Evolutionary conservation across 352 stramenopile species (phyloP).

Genomic region (Phytophthora megakarya): DNA sequence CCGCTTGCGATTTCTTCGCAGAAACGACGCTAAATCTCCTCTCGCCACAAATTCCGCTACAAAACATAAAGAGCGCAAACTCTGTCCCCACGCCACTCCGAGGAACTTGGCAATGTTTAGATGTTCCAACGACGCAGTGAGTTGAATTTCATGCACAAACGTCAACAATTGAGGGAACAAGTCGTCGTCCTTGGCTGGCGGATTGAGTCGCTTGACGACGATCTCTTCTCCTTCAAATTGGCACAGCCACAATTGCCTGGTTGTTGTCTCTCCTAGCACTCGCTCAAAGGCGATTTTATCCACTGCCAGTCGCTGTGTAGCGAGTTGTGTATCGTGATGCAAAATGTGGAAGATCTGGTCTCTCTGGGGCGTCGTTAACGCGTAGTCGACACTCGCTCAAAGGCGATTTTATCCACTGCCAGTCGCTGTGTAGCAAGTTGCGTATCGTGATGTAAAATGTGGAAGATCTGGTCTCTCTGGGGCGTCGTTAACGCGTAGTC

Average conservation of each 20-base stretch:
- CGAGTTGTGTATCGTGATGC: constrained; percentile 34
- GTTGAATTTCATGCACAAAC: constrained; percentile 72
- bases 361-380: constrained; percentile 26
- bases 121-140: constrained; percentile 61
- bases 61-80: constrained; percentile 24
- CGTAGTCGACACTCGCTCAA: constrained; percentile 34
- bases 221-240: constrained; percentile 52
- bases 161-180: constrained; percentile 28
- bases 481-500: constrained; percentile 28
- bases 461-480: constrained; percentile 35
- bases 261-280: constrained; percentile 18
- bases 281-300: constrained; percentile 50
- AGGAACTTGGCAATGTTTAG: constrained; percentile 63
- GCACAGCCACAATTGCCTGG: constrained; percentile 35
- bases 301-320: constrained; percentile 36
- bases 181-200: constrained; percentile 6
- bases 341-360: constrained; percentile 36
- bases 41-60: constrained; percentile 24
- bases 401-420: constrained; percentile 49
- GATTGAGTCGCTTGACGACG: constrained; percentile 38
- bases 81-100: constrained; percentile 56
- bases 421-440: constrained; percentile 34
- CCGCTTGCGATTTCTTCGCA: constrained; percentile 20
- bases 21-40: constrained; percentile 31
- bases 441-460: constrained; percentile 31